A percentile compares a stretch with the other conserved stretches of the same genome.
Evolutionary conservation across 495 filamentous ascomycete genomes (phyloP).

Genomic region (Daldinia grandis): DNA sequence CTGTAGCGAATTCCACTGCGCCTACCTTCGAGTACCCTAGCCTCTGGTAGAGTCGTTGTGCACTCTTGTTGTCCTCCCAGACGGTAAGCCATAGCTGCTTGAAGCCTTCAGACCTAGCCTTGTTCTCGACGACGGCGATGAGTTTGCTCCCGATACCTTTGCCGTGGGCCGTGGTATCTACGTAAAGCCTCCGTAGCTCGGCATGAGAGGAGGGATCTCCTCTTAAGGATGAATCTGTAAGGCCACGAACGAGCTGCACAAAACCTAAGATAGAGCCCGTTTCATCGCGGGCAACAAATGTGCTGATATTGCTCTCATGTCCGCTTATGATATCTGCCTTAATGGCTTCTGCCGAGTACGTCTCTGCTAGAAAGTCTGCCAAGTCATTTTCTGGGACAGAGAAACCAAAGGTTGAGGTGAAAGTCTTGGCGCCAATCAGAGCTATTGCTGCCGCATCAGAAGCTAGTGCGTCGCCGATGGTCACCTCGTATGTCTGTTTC

Average conservation of each 20-base stretch:
- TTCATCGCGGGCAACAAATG: constrained; percentile 37
- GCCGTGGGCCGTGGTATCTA: constrained; percentile 46
- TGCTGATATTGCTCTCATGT: constrained; percentile 40
- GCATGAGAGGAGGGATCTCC: constrained; percentile 37
- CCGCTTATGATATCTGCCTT: constrained; percentile 42
- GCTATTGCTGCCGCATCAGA: constrained; percentile 48
- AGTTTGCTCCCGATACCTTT: constrained; percentile 48
- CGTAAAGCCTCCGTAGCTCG: constrained; percentile 54
- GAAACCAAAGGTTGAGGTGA: constrained; percentile 49
- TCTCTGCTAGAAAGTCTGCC: constrained; percentile 41
- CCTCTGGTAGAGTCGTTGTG: constrained; percentile 47
- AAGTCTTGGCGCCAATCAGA: constrained; percentile 46
- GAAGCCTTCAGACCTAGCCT: constrained; percentile 49
- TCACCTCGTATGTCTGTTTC: constrained; percentile 26
- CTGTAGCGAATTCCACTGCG: constrained; percentile 46
- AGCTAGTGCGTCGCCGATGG: constrained; percentile 42
- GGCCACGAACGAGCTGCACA: constrained; percentile 45
- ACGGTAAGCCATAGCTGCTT: constrained; percentile 53
- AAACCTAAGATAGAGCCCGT: constrained; percentile 46
- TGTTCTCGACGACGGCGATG: constrained; percentile 40
- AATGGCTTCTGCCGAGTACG: constrained; percentile 42
- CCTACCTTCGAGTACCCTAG: constrained; percentile 48
- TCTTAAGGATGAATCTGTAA: constrained; percentile 45
- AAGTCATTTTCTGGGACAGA: constrained; percentile 47
- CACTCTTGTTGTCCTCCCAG: constrained; percentile 51